Percentiles rank a stretch among this genome's conserved stretches.
Conservation (phyloP, 805 yeast species). For the Lipomyces starkeyi region DNA sequence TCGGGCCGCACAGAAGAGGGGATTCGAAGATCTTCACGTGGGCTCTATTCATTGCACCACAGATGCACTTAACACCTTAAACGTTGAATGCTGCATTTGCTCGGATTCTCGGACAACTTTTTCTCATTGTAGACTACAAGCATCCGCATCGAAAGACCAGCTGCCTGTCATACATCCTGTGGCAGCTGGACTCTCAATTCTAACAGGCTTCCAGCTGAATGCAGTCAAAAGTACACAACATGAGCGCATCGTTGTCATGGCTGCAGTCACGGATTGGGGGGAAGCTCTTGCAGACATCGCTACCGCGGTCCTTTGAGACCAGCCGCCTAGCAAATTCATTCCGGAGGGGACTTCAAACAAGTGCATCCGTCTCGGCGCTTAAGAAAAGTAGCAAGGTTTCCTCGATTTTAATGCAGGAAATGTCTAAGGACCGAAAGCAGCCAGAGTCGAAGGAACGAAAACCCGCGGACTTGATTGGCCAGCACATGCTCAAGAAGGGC, state of each 20-base stretch:
- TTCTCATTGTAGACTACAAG: neutral
- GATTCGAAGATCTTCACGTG: neutral
- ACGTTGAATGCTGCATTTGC: neutral
- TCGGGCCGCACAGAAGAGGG: neutral
- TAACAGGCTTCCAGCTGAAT: neutral
- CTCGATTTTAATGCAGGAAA: neutral
- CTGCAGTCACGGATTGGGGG: neutral
- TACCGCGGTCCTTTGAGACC: too few relatives aligned
- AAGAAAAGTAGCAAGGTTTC: neutral
- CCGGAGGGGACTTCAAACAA: neutral
- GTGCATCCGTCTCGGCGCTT: neutral
- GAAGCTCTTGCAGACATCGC: neutral
- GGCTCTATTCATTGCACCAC: neutral
- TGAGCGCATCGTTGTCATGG: slow-evolving; percentile 1
- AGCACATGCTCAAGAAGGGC: slow-evolving; percentile 1
- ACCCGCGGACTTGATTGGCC: neutral
- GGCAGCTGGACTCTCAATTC: neutral
- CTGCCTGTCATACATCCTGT: neutral
- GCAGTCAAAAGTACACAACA: neutral
- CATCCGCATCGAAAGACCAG: neutral
- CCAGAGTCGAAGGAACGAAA: neutral
- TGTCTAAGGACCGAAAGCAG: neutral
- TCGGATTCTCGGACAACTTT: neutral
- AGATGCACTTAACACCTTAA: neutral
- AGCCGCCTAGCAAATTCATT: neutral